Evolutionary conservation across 306 rosid genomes (phyloP).

Genomic region (Sechiopsis laciniata): DNA sequence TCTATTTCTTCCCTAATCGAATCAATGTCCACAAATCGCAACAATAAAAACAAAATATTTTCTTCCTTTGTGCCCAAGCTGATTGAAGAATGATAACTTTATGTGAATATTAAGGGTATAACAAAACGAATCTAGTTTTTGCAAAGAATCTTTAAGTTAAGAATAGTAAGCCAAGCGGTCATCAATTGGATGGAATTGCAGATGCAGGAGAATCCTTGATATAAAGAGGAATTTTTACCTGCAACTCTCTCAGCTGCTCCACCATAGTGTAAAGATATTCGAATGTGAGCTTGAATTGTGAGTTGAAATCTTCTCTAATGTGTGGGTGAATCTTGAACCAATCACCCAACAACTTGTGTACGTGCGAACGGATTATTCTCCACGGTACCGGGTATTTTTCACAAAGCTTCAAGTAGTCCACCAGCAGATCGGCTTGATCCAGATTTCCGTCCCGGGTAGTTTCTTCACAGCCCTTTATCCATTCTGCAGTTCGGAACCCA

Average conservation of each 20-base stretch:
- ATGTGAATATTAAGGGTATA: constrained; percentile 2
- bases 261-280: constrained; percentile 75
- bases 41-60: constrained; percentile 2
- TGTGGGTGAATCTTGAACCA: constrained; percentile 94
- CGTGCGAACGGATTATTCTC: constrained; percentile 91
- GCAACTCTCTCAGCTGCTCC: constrained; percentile 60
- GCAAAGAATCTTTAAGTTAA: neutral
- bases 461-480: constrained; percentile 42
- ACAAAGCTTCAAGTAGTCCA: constrained; percentile 81
- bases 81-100: neutral
- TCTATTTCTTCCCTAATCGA: neutral
- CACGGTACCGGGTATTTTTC: constrained; percentile 79
- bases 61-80: neutral
- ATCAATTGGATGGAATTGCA: constrained; percentile 23
- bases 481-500: constrained; percentile 67
- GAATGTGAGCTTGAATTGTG: constrained; percentile 66
- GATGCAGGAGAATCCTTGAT: constrained; percentile 27
- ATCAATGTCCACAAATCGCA: neutral
- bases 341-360: constrained; percentile 83
- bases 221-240: constrained; percentile 72
- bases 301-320: constrained; percentile 73
- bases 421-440: constrained; percentile 70
- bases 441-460: constrained; percentile 38
- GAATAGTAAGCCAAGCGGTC: constrained; percentile 1
- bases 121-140: constrained; percentile 7